Conservation (phyloP, 2,329 filamentous ascomycete species). For the Neodidymelliopsis sp. region DNA sequence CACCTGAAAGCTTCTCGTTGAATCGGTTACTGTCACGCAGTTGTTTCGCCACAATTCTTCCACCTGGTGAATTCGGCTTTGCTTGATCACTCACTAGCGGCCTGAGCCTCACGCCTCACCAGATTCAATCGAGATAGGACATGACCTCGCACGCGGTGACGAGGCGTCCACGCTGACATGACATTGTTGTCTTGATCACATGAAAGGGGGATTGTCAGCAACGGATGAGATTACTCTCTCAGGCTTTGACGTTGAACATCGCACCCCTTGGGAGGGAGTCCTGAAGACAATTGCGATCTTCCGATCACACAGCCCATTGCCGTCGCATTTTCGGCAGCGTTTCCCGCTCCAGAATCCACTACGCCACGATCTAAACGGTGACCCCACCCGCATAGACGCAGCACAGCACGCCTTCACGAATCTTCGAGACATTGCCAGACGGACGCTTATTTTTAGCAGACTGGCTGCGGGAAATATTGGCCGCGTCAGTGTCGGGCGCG, state of each 20-base stretch:
- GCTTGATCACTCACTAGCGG: no score
- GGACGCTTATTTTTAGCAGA: constrained; percentile 17
- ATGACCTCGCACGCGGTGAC: no score
- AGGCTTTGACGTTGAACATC: constrained; percentile 1
- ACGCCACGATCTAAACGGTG: constrained; percentile 15
- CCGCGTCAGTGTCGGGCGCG: constrained; percentile 10
- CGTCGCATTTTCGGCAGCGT: constrained; percentile 7
- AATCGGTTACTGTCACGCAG: no score
- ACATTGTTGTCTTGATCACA: no score
- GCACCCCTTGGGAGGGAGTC: not conserved
- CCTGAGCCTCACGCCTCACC: no score
- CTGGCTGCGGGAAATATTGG: constrained; percentile 11
- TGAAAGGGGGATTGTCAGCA: constrained; percentile 10
- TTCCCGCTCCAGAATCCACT: constrained; percentile 15
- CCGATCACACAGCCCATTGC: not conserved
- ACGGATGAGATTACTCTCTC: not conserved
- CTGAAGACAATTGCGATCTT: constrained; percentile 4
- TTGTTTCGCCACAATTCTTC: no score
- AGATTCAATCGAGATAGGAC: no score
- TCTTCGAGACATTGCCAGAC: constrained; percentile 14
- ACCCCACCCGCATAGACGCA: constrained; percentile 9
- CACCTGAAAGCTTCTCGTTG: no score
- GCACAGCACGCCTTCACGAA: constrained; percentile 13
- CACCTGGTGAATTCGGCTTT: no score
- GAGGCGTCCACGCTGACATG: no score